Percentiles rank a stretch among this genome's conserved stretches.
These are phyloP conservation scores for Vigna mungo DNA, from an alignment of 306 rosid genomes.

Conservation along the genomic window DNA sequence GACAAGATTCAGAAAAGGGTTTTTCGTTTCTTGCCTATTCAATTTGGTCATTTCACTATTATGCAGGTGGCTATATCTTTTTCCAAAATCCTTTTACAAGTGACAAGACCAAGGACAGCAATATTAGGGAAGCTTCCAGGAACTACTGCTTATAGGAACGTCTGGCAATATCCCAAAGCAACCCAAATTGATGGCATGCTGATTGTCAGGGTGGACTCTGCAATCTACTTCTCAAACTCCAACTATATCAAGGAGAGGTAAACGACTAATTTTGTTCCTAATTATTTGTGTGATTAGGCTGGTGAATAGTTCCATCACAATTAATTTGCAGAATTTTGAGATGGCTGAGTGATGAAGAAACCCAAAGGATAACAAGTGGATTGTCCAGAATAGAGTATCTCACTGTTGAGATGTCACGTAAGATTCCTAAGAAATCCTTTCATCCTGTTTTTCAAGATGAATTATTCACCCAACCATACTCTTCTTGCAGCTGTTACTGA, in stretches of 20 bases:
- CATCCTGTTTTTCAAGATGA: neutral
- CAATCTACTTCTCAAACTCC: conserved; percentile 87
- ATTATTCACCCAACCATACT: neutral
- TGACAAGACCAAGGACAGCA: conserved; percentile 82
- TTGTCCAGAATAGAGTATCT: conserved; percentile 52
- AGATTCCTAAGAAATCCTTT: conserved; percentile 28
- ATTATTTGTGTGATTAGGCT: neutral
- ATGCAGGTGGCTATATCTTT: conserved; percentile 74
- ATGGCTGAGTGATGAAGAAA: conserved; percentile 71
- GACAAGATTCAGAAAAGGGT: neutral
- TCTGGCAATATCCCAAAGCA: conserved; percentile 74
- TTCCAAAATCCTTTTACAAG: conserved; percentile 77
- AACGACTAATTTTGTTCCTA: neutral
- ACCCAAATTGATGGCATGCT: conserved; percentile 61
- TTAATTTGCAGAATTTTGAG: conserved; percentile 66
- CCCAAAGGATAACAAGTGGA: conserved; percentile 27
- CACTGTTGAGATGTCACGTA: conserved; percentile 85
- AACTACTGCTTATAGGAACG: conserved; percentile 65
- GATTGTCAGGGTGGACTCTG: conserved; percentile 82
- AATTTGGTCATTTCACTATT: neutral
- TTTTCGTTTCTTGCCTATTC: conserved; percentile 14
- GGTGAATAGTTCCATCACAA: neutral
- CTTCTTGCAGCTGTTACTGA: conserved; percentile 77
- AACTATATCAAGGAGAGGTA: conserved; percentile 89
- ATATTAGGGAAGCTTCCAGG: conserved; percentile 77